These are phyloP conservation scores for Saturnispora zaruensis DNA, from an alignment of 805 yeast genomes.

Conservation along the genomic window DNA sequence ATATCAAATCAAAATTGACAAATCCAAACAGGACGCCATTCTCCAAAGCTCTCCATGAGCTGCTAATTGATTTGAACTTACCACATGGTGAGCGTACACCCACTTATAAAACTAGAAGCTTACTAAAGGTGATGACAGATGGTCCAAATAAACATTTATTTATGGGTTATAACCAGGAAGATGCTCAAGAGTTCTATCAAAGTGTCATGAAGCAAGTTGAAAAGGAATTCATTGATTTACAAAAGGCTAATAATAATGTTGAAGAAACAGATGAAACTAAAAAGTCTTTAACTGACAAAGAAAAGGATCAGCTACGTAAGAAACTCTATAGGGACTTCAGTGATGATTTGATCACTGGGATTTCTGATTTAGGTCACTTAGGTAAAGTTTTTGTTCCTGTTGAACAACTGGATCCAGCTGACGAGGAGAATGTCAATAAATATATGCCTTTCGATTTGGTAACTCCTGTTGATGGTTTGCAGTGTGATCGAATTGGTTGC, in stretches of 20 bases:
- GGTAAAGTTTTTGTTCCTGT: slow-evolving; percentile 69
- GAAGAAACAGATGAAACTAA: slow-evolving; percentile 11
- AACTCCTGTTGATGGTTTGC: slow-evolving; percentile 88
- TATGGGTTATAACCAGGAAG: slow-evolving; percentile 86
- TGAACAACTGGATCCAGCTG: slow-evolving; percentile 66
- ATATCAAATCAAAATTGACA: slow-evolving; percentile 14
- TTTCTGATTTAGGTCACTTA: slow-evolving; percentile 44
- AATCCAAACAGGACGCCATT: slow-evolving; percentile 28
- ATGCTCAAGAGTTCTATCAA: slow-evolving; percentile 94
- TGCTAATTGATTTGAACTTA: slow-evolving; percentile 48
- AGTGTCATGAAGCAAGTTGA: slow-evolving; percentile 61
- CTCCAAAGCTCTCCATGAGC: slow-evolving; percentile 42
- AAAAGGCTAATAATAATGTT: slow-evolving; percentile 9
- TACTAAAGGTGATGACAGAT: slow-evolving; percentile 62
- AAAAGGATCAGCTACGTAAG: slow-evolving; percentile 20
- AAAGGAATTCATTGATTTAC: slow-evolving; percentile 34
- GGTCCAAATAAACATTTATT: slow-evolving; percentile 73
- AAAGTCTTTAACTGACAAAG: slow-evolving; percentile 19
- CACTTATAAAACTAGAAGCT: slow-evolving; percentile 50
- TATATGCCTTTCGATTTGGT: slow-evolving; percentile 48
- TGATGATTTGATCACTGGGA: slow-evolving; percentile 28
- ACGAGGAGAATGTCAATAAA: slow-evolving; percentile 34
- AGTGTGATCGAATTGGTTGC: slow-evolving; percentile 87
- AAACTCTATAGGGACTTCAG: slow-evolving; percentile 22
- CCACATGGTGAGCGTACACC: slow-evolving; percentile 48